Percentiles rank a stretch among this genome's conserved stretches.
phyloP scores from a whole-genome alignment of 805 yeast genomes.

The Suhomyces tanzawaensis region DNA sequence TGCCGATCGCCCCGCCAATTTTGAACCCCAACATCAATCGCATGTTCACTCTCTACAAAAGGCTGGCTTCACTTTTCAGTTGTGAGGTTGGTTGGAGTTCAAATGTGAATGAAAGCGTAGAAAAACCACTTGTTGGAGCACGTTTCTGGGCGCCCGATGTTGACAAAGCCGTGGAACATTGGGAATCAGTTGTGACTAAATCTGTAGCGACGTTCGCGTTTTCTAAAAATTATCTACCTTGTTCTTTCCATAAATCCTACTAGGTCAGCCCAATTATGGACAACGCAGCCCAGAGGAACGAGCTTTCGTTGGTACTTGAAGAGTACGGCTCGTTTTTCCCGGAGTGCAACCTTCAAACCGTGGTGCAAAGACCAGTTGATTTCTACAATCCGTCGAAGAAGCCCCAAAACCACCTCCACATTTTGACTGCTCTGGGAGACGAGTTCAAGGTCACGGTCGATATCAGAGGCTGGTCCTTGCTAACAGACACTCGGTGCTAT shows the following conservation, averaged over 20 bases:
- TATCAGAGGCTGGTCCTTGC: constrained; percentile 28
- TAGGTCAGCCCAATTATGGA: constrained; percentile 1
- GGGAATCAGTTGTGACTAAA: constrained; percentile 49
- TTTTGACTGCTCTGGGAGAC: constrained; percentile 15
- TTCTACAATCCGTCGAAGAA: neutral
- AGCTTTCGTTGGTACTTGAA: constrained; percentile 16
- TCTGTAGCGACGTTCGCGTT: no score
- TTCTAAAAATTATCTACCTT: neutral
- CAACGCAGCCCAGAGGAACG: constrained; percentile 13
- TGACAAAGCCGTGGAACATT: constrained; percentile 38
- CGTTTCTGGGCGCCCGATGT: constrained; percentile 49
- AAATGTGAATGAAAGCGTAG: constrained; percentile 37
- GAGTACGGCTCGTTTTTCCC: constrained; percentile 25
- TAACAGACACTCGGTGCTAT: constrained; percentile 7
- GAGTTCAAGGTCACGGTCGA: constrained; percentile 20
- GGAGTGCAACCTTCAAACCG: constrained; percentile 6
- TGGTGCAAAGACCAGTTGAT: neutral
- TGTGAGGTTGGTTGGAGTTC: constrained; percentile 22
- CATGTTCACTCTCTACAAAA: constrained; percentile 31
- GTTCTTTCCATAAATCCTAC: neutral
- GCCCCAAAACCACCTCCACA: neutral
- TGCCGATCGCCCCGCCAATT: neutral
- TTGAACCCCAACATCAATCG: constrained; percentile 36
- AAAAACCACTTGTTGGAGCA: constrained; percentile 38
- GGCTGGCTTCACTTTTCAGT: constrained; percentile 11